A percentile compares a stretch with the other conserved stretches of the same genome.
Conservation (phyloP, 768 basidiomycete genomes). For the Boletus rex-veris region DNA sequence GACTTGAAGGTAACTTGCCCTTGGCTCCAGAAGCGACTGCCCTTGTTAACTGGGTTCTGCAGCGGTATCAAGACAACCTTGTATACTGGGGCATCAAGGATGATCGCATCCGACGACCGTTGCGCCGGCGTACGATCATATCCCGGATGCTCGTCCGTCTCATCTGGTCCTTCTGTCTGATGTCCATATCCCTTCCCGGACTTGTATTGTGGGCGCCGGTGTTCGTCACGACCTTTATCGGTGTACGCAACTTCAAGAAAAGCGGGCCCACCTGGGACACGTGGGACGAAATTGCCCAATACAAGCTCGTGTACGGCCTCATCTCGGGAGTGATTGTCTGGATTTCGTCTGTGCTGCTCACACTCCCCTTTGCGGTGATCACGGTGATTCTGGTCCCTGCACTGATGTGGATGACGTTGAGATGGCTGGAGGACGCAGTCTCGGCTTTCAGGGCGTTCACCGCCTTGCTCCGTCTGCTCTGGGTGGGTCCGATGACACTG, state of each 20-base stretch:
- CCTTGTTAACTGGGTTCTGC: conserved; percentile 3
- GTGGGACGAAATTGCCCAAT: conserved; percentile 87
- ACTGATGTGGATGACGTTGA: conserved; percentile 85
- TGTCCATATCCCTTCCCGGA: conserved; percentile 68
- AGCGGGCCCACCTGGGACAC: conserved; percentile 82
- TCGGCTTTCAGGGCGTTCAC: conserved; percentile 74
- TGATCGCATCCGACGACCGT: conserved; percentile 72
- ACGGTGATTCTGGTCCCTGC: conserved; percentile 62
- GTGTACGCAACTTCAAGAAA: conserved; percentile 73
- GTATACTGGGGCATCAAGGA: conserved; percentile 72
- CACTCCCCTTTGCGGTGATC: conserved; percentile 57
- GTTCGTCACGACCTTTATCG: conserved; percentile 65
- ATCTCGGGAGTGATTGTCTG: conserved; percentile 71
- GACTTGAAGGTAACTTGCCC: conserved; percentile 56
- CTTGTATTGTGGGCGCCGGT: conserved; percentile 81
- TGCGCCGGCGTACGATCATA: conserved; percentile 51
- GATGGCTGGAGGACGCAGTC: conserved; percentile 85
- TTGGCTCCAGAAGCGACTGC: not conserved
- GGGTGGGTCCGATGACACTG: conserved; percentile 57
- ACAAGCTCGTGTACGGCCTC: conserved; percentile 82
- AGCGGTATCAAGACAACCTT: conserved; percentile 77
- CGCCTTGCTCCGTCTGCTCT: conserved; percentile 57
- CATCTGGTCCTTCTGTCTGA: conserved; percentile 58
- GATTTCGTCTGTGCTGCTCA: conserved; percentile 48
- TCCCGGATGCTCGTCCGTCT: conserved; percentile 65